A percentile compares a stretch with the other conserved stretches of the same genome.
These are phyloP conservation scores for Arabidopsis lyrata DNA, from an alignment of 441 rosid genomes.

Conservation along the genomic window DNA sequence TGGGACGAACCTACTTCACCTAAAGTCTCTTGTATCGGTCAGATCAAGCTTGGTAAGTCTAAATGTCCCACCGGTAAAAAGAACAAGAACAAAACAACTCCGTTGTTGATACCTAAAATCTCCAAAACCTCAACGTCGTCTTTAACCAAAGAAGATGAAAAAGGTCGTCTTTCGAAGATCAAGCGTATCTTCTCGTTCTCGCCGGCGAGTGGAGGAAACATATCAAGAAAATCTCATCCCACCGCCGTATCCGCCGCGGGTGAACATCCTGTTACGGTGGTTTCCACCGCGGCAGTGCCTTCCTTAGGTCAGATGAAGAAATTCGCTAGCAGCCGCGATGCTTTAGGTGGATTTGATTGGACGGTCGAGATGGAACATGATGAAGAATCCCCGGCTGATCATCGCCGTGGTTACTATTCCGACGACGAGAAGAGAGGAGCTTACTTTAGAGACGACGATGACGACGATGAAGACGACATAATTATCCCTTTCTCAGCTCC, in stretches of 20 bases:
- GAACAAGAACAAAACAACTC: constrained; percentile 44
- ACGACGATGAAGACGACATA: constrained; percentile 37
- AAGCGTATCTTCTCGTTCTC: constrained; percentile 48
- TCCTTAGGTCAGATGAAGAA: constrained; percentile 73
- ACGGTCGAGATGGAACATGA: constrained; percentile 55
- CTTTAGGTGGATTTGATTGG: constrained; percentile 77
- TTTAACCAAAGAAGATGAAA: constrained; percentile 30
- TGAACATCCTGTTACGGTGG: constrained; percentile 42
- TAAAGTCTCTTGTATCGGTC: constrained; percentile 90
- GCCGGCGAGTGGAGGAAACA: constrained; percentile 30
- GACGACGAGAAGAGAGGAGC: constrained; percentile 55
- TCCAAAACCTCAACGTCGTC: constrained; percentile 21
- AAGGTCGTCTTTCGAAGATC: constrained; percentile 43
- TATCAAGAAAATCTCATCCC: constrained; percentile 39
- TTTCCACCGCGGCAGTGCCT: constrained; percentile 52
- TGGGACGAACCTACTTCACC: constrained; percentile 90
- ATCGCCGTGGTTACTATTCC: constrained; percentile 53
- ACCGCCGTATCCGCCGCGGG: constrained; percentile 22
- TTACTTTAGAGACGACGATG: constrained; percentile 41
- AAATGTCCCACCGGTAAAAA: constrained; percentile 53
- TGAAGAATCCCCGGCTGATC: constrained; percentile 59
- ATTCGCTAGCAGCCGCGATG: constrained; percentile 75
- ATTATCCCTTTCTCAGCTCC: constrained; percentile 83
- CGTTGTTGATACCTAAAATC: constrained; percentile 28
- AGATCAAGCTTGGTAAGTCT: constrained; percentile 60